A percentile compares a stretch with the other conserved stretches of the same genome.
phyloP scores from a whole-genome alignment of 208 protist species.

The Wallacemonas sp. region DNA sequence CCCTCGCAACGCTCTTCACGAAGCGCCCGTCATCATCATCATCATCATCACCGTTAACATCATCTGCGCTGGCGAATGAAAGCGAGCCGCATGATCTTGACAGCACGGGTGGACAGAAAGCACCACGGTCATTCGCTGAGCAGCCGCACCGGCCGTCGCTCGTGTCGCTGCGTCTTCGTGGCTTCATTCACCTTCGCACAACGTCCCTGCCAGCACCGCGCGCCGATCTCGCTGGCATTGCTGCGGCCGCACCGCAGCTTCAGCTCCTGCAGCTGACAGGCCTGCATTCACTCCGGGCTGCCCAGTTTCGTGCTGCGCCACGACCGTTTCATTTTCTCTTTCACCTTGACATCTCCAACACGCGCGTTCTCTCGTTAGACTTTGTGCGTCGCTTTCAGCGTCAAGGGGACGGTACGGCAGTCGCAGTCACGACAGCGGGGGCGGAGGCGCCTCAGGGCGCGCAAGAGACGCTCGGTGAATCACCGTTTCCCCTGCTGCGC shows the following conservation, averaged over 20 bases:
- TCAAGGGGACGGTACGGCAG: background rate
- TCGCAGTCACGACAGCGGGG: too few species aligned
- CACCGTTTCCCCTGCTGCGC: constrained; percentile 10
- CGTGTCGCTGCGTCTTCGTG: constrained; percentile 4
- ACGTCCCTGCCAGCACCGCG: background rate
- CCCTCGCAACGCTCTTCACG: constrained; percentile 10
- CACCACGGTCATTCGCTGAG: too few species aligned
- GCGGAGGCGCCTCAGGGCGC: too few species aligned
- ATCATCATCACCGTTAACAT: too few species aligned
- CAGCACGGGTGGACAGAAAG: background rate
- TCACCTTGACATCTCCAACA: constrained; percentile 8
- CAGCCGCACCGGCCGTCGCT: background rate
- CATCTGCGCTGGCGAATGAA: too few species aligned
- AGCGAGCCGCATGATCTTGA: background rate
- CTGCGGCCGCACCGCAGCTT: background rate
- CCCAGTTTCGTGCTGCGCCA: background rate
- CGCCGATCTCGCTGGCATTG: background rate
- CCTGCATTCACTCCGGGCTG: background rate
- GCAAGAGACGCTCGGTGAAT: background rate
- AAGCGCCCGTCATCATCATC: too few species aligned
- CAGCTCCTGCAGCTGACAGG: constrained; percentile 9
- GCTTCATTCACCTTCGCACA: background rate
- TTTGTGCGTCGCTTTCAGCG: background rate
- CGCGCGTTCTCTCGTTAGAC: background rate
- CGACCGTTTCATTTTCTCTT: background rate